Base-by-base conservation (phyloP, 768 basidiomycete genomes). In the Tylopilus felleus region DNA sequence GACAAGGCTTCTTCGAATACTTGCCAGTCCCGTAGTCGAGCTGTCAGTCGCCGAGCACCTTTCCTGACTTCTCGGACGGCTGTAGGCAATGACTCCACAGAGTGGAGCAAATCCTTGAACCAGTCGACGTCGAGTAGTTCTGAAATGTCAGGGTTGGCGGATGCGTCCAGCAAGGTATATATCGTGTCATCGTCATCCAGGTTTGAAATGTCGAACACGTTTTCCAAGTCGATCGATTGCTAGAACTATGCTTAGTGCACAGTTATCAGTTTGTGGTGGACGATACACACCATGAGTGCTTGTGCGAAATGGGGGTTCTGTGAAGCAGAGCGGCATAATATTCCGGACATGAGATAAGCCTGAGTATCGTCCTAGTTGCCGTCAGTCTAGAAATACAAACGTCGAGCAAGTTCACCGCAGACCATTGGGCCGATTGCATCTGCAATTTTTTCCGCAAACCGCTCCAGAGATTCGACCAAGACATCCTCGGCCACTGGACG, bases 81-180 rank as follows among this genome's bases (percentile, higher is more conserved):
- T 14, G 67, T 76, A 5, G 74, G 68, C 31, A 35, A 52, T 5
- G 57, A 55, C 36, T 65, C 61, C 9, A 71, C 40, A 10, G 68
- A 61, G 44, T 7, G 56, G 5, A 66, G 66, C 14, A 50, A 48
- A 19, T 53, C 59, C 52, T 64, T 33, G 70, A 69, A 38, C 71
- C 69, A 60, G 65, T 68, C 66, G 52, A 55, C 60, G 21, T 77
- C 73, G 40, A 90, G 73, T 41, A 77, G 65, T 27, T 75, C 76
- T 0, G 88, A 81, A 51, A 90, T 77, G 52, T 86, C 82, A 0
- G 80, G 73, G 63, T 88, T 89, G 10, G 84, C 71, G 16, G 80
- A 75, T 3, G 88, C 88, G 59, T 87, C 80, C 21, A 83, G 69
- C n/a, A 90, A 74, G 43, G 76, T 77, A 13, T 76, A 65, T 25